Evolutionary conservation across 495 filamentous ascomycete species (phyloP), one percentile per base, ranked within the genome.

Genomic region (Xylaria telfairii): DNA sequence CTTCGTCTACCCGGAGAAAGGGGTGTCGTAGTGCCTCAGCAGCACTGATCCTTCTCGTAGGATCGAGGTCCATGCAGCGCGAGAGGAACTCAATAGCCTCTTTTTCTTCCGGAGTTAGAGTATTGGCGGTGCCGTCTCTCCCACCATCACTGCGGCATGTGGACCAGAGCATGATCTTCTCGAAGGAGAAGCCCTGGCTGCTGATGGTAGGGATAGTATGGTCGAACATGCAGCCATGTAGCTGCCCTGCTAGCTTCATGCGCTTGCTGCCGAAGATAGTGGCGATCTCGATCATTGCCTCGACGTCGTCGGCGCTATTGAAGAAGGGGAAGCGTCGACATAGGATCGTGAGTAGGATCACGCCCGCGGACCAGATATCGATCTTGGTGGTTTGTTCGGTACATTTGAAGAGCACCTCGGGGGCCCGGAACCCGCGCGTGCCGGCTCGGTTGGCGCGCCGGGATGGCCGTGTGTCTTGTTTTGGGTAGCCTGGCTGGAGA

Each of bases 371-470:
- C 96, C 96, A 99, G 75, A 99, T 92, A 79, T 99, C 96, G 72
- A 99, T 95, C 78, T 93, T 93, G 9, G 92, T 94, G n/a, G 92
- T 97, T 80, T 99, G 96, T 49, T 92, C 91, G 1, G 96, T 98
- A 80, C 96, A 99, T 81, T 99, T 99, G 81, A 99, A 92, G 0
- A 99, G 87, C 19, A 99, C 96, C 79, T 99, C 96, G 51, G 96
- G 96, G 0, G 96, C 96, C 30, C 96, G 91, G 79, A 99, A 99
- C 2, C 96, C 96, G 72, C 96, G 86, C 17, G 96, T 99, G n/a
- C 96, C 96, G 17, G 96, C 96, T 60, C 96, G 89, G 80, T 99
- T 99, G 26, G 96, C 96, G 39, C 96, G 90, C 28, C 93, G 87
- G 49, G 94, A 94, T 0, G 92, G 90, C n/a, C 96, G 89, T 19